Evolutionary conservation across 352 stramenopile species (phyloP), one percentile per base, ranked within the genome.

Genomic region (Globisporangium takayamanum): DNA sequence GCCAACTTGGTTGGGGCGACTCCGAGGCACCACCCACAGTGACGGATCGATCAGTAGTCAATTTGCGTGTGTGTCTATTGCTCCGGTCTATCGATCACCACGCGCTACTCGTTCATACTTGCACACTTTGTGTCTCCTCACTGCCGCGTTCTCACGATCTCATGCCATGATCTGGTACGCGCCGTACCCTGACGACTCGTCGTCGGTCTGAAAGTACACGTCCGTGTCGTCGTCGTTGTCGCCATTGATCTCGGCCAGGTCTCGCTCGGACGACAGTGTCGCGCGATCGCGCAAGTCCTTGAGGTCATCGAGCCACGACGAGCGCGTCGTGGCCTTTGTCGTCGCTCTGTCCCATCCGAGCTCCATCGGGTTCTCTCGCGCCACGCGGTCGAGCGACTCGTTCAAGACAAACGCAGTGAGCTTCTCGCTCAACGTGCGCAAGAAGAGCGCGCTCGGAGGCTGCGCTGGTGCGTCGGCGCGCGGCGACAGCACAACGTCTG

Each of bases 341-440:
- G 30, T 26, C 20, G 39, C 20, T n/a, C 33, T 67, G 30, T 11
- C 22, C 63, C 60, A 71, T 4, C 67, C 67, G 14, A 71, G 60
- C 46, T 74, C 67, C 22, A 74, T 59, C 26, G 64, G 54, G 52
- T 67, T 62, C 14, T 55, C 54, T 33, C 57, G 50, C 10, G 37
- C 28, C 8, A 26, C 53, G 3, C 55, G 39, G 12, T 63, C 47
- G 57, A 60, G 39, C 54, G 60, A 60, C 26, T 58, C 60, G 50
- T 69, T 68, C 46, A 74, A 49, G 2, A 69, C 16, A 55, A 68
- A 72, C 49, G 56, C 58, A 2, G 63, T 65, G 11, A 72, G 56
- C 48, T 65, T 66, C 50, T 71, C 64, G 44, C 60, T 69, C 26
- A 73, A 20, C 14, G 65, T 60, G 22, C 53, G 41, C 10, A 56